These are phyloP conservation scores for Nectriaceae sp. DNA, from an alignment of 2,329 filamentous ascomycete species.

Conservation along the genomic window DNA sequence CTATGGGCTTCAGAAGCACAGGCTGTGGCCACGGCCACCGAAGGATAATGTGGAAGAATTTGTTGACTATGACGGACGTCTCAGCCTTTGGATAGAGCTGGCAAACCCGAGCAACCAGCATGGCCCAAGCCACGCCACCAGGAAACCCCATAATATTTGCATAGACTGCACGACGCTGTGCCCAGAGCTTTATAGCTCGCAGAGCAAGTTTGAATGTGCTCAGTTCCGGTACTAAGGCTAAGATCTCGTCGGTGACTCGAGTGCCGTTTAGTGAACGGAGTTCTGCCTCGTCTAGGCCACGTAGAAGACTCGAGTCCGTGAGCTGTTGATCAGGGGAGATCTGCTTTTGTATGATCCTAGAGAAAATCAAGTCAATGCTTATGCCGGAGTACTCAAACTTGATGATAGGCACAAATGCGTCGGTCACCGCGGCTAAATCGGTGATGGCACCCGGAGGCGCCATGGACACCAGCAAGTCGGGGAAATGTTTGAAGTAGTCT, in stretches of 20 bases:
- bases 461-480: slow-evolving; percentile 75
- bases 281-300: slow-evolving; percentile 83
- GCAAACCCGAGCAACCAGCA: slow-evolving; percentile 93
- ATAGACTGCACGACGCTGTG: slow-evolving; percentile 88
- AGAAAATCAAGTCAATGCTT: slow-evolving; percentile 93
- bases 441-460: slow-evolving; percentile 77
- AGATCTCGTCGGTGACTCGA: slow-evolving; percentile 89
- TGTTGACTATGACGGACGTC: slow-evolving; percentile 83
- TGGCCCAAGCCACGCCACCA: slow-evolving; percentile 96
- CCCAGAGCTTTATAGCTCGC: slow-evolving; percentile 95
- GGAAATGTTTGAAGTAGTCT: slow-evolving; percentile 91
- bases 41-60: slow-evolving; percentile 91
- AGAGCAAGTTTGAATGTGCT: slow-evolving; percentile 88
- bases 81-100: slow-evolving; percentile 94
- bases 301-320: slow-evolving; percentile 80
- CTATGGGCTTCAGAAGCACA: slow-evolving; percentile 86
- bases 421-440: slow-evolving; percentile 81
- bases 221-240: slow-evolving; percentile 84
- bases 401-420: slow-evolving; percentile 95
- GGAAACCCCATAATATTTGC: slow-evolving; percentile 96
- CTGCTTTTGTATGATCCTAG: slow-evolving; percentile 70
- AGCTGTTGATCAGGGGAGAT: slow-evolving; percentile 69
- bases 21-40: slow-evolving; percentile 94
- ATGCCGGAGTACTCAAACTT: slow-evolving; percentile 91
- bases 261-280: slow-evolving; percentile 92